Percentiles rank a stretch among this genome's conserved stretches.
phyloP scores from a whole-genome alignment of 805 yeast genomes.

The Henningerozyma blattae region DNA sequence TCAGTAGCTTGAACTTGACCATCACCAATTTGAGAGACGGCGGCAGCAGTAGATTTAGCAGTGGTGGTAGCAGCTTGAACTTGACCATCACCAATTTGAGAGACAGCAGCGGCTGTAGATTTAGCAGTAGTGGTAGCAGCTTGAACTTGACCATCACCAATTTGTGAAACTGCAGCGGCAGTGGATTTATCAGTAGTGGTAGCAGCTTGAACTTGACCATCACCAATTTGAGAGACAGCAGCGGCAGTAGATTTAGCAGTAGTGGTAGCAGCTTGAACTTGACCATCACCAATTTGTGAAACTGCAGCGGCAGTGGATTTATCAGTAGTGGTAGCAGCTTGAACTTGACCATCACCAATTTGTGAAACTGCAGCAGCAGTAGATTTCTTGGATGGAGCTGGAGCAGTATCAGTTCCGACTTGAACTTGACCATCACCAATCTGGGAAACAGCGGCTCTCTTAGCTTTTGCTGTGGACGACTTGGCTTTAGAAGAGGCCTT shows the following conservation, averaged over 20 bases:
- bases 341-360: too few species aligned
- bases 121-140: constrained; percentile 17
- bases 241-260: constrained; percentile 29
- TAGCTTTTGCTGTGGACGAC: constrained; percentile 15
- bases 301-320: too few species aligned
- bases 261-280: constrained; percentile 27
- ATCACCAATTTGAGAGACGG: constrained; percentile 34
- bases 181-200: constrained; percentile 25
- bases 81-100: constrained; percentile 35
- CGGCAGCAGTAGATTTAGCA: constrained; percentile 23
- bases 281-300: constrained; percentile 17
- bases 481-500: constrained; percentile 24
- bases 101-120: constrained; percentile 12
- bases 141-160: constrained; percentile 51
- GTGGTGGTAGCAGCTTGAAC: constrained; percentile 21
- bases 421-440: constrained; percentile 15
- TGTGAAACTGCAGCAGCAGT: constrained; percentile 20
- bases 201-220: constrained; percentile 43
- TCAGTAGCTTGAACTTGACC: constrained; percentile 27
- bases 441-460: constrained; percentile 20
- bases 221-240: constrained; percentile 34
- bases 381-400: constrained; percentile 25
- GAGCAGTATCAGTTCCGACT: constrained; percentile 19
- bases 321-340: too few species aligned
- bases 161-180: constrained; percentile 27